Percentiles rank a stretch among this genome's conserved stretches.
phyloP scores from a whole-genome alignment of 805 yeast species.

The Suhomyces xylopsoci region DNA sequence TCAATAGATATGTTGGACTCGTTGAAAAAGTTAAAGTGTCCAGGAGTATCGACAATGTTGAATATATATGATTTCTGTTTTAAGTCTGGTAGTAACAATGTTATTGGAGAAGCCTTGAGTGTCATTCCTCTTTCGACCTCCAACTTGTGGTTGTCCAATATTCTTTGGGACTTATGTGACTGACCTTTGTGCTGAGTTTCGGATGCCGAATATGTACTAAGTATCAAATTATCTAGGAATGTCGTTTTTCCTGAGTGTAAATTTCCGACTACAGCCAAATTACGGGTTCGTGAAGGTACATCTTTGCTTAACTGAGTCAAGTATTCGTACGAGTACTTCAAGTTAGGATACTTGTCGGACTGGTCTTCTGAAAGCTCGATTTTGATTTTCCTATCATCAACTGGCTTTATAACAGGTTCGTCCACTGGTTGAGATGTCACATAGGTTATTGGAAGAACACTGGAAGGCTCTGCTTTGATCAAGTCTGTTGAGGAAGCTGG shows the following conservation, averaged over 20 bases:
- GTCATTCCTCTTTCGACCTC: conserved; percentile 73
- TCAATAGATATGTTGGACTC: conserved; percentile 60
- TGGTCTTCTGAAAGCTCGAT: conserved; percentile 29
- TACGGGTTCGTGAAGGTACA: conserved; percentile 65
- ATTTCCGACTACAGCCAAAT: conserved; percentile 76
- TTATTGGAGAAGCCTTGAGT: conserved; percentile 58
- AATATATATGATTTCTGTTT: conserved; percentile 51
- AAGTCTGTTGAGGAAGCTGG: neutral
- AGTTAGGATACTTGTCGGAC: conserved; percentile 48
- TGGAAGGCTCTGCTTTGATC: neutral
- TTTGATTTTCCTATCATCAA: conserved; percentile 36
- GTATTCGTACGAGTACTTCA: conserved; percentile 61
- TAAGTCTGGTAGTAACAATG: conserved; percentile 55
- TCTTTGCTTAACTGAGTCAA: conserved; percentile 44
- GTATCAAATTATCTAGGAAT: conserved; percentile 63
- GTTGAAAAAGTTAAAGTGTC: conserved; percentile 81
- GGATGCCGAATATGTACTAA: conserved; percentile 43
- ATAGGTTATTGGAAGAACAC: conserved; percentile 5
- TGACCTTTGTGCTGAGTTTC: conserved; percentile 32
- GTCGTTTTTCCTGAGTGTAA: conserved; percentile 86
- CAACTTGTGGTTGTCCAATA: conserved; percentile 66
- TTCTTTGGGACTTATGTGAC: conserved; percentile 48
- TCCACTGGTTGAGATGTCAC: conserved; percentile 15
- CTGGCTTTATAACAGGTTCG: conserved; percentile 66
- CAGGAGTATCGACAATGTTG: conserved; percentile 84